phyloP scores from a whole-genome alignment of 805 yeast species.

The Pichia membranifaciens region DNA sequence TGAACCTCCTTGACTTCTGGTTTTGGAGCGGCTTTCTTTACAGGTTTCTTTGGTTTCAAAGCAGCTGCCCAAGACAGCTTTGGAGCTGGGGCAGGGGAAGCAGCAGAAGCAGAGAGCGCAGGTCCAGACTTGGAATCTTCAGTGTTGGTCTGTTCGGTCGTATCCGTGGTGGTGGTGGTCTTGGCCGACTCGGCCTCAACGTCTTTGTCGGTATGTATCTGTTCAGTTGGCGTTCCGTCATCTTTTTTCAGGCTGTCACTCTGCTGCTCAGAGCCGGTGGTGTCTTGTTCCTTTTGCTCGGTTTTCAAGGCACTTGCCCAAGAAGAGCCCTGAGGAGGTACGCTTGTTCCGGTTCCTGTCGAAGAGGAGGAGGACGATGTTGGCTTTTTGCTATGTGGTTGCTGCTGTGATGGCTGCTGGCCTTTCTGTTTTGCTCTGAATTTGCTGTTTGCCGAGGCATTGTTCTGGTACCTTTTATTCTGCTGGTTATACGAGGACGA shows the following conservation, averaged over 20 bases:
- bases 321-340: constrained; percentile 24
- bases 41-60: neutral
- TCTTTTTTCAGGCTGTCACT: too few relatives aligned
- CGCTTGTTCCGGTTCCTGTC: constrained; percentile 12
- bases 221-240: too few relatives aligned
- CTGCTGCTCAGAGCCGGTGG: too few relatives aligned
- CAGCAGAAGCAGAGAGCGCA: neutral
- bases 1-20: constrained; percentile 1
- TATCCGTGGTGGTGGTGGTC: neutral
- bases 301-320: constrained; percentile 31
- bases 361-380: neutral
- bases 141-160: neutral
- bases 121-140: constrained; percentile 4
- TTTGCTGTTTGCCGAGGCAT: constrained; percentile 3
- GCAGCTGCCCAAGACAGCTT: constrained; percentile 7
- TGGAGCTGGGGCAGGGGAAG: constrained; percentile 15
- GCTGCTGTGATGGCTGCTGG: constrained; percentile 1
- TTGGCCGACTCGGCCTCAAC: neutral
- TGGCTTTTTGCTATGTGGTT: neutral
- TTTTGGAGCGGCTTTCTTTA: constrained; percentile 1
- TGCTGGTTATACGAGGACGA: constrained; percentile 6
- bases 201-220: neutral
- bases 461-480: constrained; percentile 6
- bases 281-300: constrained; percentile 13
- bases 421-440: constrained; percentile 8